Percentiles rank a stretch among this genome's conserved stretches.
phyloP scores from a whole-genome alignment of 2,329 filamentous ascomycete genomes.

The Phialophora verrucosa region DNA sequence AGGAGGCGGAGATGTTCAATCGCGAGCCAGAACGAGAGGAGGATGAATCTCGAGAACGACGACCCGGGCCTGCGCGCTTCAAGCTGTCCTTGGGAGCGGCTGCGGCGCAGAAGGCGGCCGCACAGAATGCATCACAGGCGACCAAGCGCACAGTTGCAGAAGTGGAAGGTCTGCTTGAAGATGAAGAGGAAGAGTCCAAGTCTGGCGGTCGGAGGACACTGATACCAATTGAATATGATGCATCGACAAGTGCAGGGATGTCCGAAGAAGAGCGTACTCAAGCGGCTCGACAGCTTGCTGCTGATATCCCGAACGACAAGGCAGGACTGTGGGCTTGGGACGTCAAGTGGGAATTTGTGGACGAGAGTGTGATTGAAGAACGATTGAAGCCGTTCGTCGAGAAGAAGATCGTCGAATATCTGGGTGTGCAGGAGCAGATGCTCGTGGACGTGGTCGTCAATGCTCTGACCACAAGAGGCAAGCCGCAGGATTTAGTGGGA shows the following conservation, averaged over 20 bases:
- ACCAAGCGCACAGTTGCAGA: constrained; percentile 82
- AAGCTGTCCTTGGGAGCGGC: constrained; percentile 91
- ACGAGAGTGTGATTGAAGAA: constrained; percentile 78
- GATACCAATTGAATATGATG: constrained; percentile 81
- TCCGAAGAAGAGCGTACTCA: constrained; percentile 86
- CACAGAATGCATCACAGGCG: constrained; percentile 51
- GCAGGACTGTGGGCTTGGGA: constrained; percentile 89
- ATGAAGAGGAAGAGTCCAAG: constrained; percentile 82
- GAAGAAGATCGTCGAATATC: constrained; percentile 96
- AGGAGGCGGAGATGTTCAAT: constrained; percentile 69
- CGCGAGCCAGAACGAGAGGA: constrained; percentile 28
- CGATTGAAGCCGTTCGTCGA: constrained; percentile 94
- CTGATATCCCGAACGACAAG: constrained; percentile 87
- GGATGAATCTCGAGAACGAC: constrained; percentile 45
- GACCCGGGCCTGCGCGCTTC: constrained; percentile 72
- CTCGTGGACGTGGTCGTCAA: constrained; percentile 91
- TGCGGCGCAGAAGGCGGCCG: constrained; percentile 72
- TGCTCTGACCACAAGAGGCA: constrained; percentile 75
- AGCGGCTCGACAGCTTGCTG: constrained; percentile 79
- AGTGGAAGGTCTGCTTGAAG: constrained; percentile 90
- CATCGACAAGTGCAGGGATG: constrained; percentile 69
- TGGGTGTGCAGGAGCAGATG: constrained; percentile 95
- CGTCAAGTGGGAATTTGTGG: constrained; percentile 90
- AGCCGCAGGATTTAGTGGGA: constrained; percentile 79
- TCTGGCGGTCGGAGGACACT: constrained; percentile 72